These are phyloP conservation scores for Daldinia eschscholtzii DNA, from an alignment of 2,329 filamentous ascomycete species.

Conservation along the genomic window DNA sequence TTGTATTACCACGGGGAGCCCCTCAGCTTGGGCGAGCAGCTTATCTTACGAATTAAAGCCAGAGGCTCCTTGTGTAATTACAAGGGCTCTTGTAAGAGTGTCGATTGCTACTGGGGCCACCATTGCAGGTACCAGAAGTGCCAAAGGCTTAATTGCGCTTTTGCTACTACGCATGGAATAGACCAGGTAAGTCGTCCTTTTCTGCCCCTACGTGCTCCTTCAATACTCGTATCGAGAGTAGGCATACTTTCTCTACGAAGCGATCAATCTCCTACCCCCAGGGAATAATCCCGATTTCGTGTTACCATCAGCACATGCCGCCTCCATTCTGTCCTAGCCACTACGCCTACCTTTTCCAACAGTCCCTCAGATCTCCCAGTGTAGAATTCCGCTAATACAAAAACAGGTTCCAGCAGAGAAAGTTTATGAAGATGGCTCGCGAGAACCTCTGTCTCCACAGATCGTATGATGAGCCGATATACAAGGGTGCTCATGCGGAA, in stretches of 20 bases:
- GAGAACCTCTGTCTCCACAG: slow-evolving; percentile 14
- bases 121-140: slow-evolving; percentile 35
- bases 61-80: slow-evolving; percentile 12
- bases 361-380: not conserved
- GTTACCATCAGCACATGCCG: not conserved
- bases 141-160: slow-evolving; percentile 10
- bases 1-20: slow-evolving; percentile 33
- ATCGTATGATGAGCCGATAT: not conserved
- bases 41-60: slow-evolving; percentile 19
- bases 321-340: too few relatives aligned
- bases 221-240: too few relatives aligned
- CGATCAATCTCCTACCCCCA: not conserved
- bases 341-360: not conserved
- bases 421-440: slow-evolving; percentile 34
- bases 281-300: not conserved
- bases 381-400: slow-evolving; percentile 7
- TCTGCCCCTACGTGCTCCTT: not conserved
- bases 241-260: not conserved
- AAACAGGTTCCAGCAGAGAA: slow-evolving; percentile 32
- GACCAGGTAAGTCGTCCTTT: slow-evolving; percentile 26
- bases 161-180: slow-evolving; percentile 18
- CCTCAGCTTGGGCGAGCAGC: slow-evolving; percentile 24
- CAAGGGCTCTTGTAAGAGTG: slow-evolving; percentile 10
- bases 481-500: not conserved
- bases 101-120: slow-evolving; percentile 35